Evolutionary conservation across 306 rosid genomes (phyloP).

Genomic region (Cotoneaster glaucophyllus): DNA sequence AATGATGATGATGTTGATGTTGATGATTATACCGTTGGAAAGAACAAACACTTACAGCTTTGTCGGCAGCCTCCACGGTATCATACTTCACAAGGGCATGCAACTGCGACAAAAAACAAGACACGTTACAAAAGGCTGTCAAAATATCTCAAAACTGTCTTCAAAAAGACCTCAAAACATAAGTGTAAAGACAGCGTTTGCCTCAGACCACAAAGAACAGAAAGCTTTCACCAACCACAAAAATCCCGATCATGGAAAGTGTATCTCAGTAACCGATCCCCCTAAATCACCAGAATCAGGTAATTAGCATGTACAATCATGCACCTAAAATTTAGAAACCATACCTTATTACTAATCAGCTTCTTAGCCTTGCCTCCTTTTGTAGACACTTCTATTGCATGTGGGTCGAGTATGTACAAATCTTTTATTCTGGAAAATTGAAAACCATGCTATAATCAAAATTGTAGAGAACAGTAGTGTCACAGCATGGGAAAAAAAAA

Average conservation of each 20-base stretch:
- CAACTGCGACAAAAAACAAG: slow-evolving; percentile 34
- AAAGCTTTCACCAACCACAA: background rate
- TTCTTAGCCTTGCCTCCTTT: slow-evolving; percentile 50
- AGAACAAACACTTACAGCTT: slow-evolving; percentile 63
- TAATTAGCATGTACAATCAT: background rate
- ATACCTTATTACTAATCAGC: slow-evolving; percentile 63
- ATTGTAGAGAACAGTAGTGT: slow-evolving; percentile 5
- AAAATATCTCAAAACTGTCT: background rate
- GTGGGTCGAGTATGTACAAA: slow-evolving; percentile 54
- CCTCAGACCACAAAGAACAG: background rate
- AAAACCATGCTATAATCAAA: slow-evolving; percentile 12
- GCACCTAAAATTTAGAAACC: background rate
- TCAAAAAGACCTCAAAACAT: background rate
- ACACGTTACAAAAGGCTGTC: background rate
- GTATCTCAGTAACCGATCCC: background rate
- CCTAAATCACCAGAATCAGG: background rate
- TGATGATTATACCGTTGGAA: background rate
- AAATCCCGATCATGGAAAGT: background rate
- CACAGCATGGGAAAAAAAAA: background rate
- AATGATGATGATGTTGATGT: background rate
- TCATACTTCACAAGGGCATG: slow-evolving; percentile 92
- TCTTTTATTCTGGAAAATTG: slow-evolving; percentile 56
- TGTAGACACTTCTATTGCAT: slow-evolving; percentile 36
- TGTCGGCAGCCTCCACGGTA: slow-evolving; percentile 82
- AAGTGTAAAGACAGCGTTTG: background rate